Base-by-base conservation (phyloP, 306 rosid genomes). In the Canavalia gladiata region DNA sequence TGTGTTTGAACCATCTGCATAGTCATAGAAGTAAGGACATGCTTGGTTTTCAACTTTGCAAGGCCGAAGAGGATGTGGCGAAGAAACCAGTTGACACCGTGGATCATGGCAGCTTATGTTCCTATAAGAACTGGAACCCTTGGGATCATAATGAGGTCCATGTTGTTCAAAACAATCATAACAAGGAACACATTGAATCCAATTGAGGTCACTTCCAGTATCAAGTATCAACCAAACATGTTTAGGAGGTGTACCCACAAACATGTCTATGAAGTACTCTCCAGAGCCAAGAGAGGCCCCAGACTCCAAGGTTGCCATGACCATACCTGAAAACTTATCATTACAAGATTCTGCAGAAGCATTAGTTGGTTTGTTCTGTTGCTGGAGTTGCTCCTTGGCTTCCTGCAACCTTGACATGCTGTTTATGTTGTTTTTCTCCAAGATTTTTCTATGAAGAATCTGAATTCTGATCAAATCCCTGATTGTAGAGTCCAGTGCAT, bases 181-280 rank as follows among this genome's bases (percentile, higher is more conserved):
- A 33, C 97, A 92, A 69, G 97, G 95, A 13, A 66, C 87, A 49
- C 97, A 89, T 73, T 91, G 97, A 63, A 92, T 83, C 97, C 97
- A 92, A 81, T 79, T 92, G 1, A 92, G 91, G 37, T 92, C 97
- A 76, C 97, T 92, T 1, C 95, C 97, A 0, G 95, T 92, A 47
- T 92, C 97, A 35, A 92, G 90, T 39, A 92, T 89, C 71, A 92
- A 45, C 62, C 90, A 89, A 83, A 88, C 87, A 42, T 91, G 97
- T 82, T 84, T 91, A 12, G 97, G 94, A 77, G 97, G 98, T n/a
- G 95, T 90, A 46, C 97, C 98, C 2, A 91, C 60, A 68, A 87
- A 90, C 55, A 94, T 87, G 55, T 94, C 97, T 83, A 91, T 84
- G 88, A 91, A 94, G 75, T 91, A 94, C 68, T 94, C 98, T 10